Evolutionary conservation across 2,329 filamentous ascomycete genomes (phyloP).

Genomic region (Fusarium piperis): DNA sequence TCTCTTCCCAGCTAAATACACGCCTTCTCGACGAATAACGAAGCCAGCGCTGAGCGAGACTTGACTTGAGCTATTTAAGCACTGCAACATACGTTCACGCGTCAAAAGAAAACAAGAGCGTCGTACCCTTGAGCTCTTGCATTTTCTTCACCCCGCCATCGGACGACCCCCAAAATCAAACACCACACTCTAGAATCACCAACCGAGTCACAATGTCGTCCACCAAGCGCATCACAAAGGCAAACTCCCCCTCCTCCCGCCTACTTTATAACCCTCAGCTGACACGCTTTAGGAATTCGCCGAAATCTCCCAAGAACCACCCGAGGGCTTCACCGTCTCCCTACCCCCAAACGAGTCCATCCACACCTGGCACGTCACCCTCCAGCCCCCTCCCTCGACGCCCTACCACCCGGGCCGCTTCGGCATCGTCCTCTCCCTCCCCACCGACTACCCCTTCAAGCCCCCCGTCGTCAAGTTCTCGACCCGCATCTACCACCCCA

Average conservation of each 20-base stretch:
- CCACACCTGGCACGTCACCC: constrained; percentile 61
- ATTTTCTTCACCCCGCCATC: background rate
- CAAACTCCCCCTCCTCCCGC: constrained; percentile 19
- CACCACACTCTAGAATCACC: background rate
- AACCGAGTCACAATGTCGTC: constrained; percentile 48
- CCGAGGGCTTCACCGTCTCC: constrained; percentile 57
- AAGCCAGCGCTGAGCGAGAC: background rate
- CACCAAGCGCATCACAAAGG: constrained; percentile 58
- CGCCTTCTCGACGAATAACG: background rate
- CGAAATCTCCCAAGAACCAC: constrained; percentile 60
- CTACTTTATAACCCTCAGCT: background rate
- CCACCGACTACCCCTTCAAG: constrained; percentile 89
- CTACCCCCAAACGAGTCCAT: constrained; percentile 60
- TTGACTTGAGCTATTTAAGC: background rate
- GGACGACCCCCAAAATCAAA: constrained; percentile 1
- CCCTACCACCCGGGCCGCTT: constrained; percentile 75
- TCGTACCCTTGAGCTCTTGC: background rate
- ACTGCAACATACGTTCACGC: background rate
- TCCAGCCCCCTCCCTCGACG: constrained; percentile 56
- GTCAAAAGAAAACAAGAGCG: background rate
- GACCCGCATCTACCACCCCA: constrained; percentile 96
- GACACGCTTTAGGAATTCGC: constrained; percentile 58
- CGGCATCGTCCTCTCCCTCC: constrained; percentile 76
- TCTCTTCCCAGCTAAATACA: background rate
- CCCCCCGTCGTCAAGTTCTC: constrained; percentile 80